Evolutionary conservation across 768 basidiomycete species (phyloP), one percentile per base, ranked within the genome.

Genomic region (Lactarius pseudohatsudake): DNA sequence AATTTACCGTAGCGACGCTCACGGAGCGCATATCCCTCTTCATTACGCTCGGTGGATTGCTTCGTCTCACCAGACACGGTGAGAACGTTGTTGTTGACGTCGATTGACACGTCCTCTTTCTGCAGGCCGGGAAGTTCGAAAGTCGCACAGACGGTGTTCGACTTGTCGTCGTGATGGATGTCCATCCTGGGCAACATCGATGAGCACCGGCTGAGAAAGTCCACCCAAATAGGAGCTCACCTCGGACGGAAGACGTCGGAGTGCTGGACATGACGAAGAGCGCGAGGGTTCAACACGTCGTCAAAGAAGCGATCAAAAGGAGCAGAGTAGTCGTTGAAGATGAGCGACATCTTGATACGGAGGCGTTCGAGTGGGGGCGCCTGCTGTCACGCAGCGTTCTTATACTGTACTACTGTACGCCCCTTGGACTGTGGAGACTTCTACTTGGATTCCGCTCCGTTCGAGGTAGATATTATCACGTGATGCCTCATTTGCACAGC

Each of bases 81-180:
- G 59, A 88, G 80, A 2, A 78, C 75, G 65, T 81, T 80, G 66
- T 82, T 78, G 65, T 81, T 79, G 9, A 85, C 70, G 62, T 86
- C 85, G 69, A 88, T 81, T 58, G 75, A 74, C 57, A 87, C 76
- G 65, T 86, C 75, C 56, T 85, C 81, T 38, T 82, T 81, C 63
- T 76, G 75, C 45, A 86, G 34, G 22, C 86, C 86, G 0, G 87
- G 86, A 8, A 88, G 75, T 69, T 88, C 86, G 71, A 87, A 85
- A 8, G 78, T 74, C 50, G 85, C 85, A 0, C 82, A 84, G 45
- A 87, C 81, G 43, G 76, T 71, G 70, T 85, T 84, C 28, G 73
- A 75, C 26, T 81, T 77, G 0, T 70, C 56, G 64, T 84, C 76
- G 70, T 86, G 85, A 70, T 84, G 81, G 15, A 86, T 74, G 68